A percentile compares a stretch with the other conserved stretches of the same genome.
These are phyloP conservation scores for Amaranthus palmeri DNA, from an alignment of 148 eudicot species.

Conservation along the genomic window DNA sequence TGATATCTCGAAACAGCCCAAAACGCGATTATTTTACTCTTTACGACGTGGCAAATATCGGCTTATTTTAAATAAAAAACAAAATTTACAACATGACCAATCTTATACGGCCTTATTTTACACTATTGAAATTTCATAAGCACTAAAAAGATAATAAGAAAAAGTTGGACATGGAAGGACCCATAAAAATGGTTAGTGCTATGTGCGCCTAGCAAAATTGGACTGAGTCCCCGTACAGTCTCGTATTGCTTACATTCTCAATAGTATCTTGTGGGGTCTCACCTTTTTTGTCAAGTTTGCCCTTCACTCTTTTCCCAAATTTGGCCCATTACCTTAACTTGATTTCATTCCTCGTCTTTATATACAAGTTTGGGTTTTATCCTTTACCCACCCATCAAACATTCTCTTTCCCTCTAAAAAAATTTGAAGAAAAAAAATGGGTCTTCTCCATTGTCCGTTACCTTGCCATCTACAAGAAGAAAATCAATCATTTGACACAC, in stretches of 20 bases:
- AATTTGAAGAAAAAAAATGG: slow-evolving; percentile 30
- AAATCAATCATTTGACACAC: slow-evolving; percentile 22
- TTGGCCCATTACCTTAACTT: background rate
- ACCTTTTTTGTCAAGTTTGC: background rate
- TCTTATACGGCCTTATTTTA: no score
- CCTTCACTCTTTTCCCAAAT: slow-evolving; percentile 8
- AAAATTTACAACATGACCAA: background rate
- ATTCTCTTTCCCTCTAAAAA: background rate
- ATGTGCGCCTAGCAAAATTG: slow-evolving; percentile 23
- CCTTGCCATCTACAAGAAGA: slow-evolving; percentile 27
- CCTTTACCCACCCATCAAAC: slow-evolving; percentile 18
- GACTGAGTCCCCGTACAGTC: slow-evolving; percentile 10
- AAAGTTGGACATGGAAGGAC: slow-evolving; percentile 14
- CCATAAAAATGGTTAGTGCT: slow-evolving; percentile 23
- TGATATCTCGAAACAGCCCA: no score
- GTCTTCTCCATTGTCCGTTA: slow-evolving; percentile 40
- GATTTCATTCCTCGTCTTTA: slow-evolving; percentile 16
- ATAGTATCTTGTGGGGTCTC: slow-evolving; percentile 23
- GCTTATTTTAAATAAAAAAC: background rate
- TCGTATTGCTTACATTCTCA: slow-evolving; percentile 19
- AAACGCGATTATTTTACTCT: no score
- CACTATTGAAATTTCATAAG: background rate
- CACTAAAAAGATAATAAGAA: slow-evolving; percentile 9
- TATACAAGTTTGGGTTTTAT: slow-evolving; percentile 14
- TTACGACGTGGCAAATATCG: no score